Percentiles rank a stretch among this genome's conserved stretches.
Evolutionary conservation across 768 basidiomycete genomes (phyloP).

Genomic region (Strobilomyces confusus): DNA sequence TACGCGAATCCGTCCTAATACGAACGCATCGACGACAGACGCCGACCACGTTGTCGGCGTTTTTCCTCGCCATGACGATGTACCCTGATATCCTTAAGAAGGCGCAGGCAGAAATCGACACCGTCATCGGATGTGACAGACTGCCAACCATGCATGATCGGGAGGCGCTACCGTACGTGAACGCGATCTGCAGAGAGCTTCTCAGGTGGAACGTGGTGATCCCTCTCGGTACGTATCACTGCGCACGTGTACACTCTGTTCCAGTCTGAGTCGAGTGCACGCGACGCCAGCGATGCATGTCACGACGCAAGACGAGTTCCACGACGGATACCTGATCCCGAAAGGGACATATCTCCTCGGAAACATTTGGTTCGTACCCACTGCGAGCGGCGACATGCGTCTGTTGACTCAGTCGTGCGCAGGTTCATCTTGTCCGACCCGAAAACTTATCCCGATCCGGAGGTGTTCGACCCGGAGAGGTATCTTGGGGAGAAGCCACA

Average conservation of each 20-base stretch:
- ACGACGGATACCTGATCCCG: slow-evolving; percentile 22
- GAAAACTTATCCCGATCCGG: slow-evolving; percentile 8
- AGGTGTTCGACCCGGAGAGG: slow-evolving; percentile 11
- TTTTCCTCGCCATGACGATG: slow-evolving; percentile 11
- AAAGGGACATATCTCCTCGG: slow-evolving; percentile 13
- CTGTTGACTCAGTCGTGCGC: background rate
- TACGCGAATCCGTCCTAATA: background rate
- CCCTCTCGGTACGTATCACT: background rate
- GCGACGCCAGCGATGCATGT: slow-evolving; percentile 1
- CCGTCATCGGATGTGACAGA: slow-evolving; percentile 1
- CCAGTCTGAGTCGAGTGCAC: background rate
- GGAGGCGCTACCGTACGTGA: slow-evolving; percentile 12
- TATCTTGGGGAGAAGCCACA: slow-evolving; percentile 10
- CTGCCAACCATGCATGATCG: slow-evolving; percentile 11
- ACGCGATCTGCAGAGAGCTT: slow-evolving; percentile 15
- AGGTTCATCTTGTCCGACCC: slow-evolving; percentile 13
- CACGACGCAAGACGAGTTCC: slow-evolving; percentile 14
- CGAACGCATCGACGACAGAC: slow-evolving; percentile 10
- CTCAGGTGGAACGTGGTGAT: slow-evolving; percentile 5
- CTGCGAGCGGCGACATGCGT: background rate
- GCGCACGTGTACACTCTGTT: background rate
- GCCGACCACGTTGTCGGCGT: slow-evolving; percentile 3
- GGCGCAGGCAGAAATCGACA: slow-evolving; percentile 14
- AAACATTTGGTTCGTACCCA: slow-evolving; percentile 12
- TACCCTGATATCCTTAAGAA: background rate